phyloP scores from a whole-genome alignment of 306 rosid species.

The Senna tora region DNA sequence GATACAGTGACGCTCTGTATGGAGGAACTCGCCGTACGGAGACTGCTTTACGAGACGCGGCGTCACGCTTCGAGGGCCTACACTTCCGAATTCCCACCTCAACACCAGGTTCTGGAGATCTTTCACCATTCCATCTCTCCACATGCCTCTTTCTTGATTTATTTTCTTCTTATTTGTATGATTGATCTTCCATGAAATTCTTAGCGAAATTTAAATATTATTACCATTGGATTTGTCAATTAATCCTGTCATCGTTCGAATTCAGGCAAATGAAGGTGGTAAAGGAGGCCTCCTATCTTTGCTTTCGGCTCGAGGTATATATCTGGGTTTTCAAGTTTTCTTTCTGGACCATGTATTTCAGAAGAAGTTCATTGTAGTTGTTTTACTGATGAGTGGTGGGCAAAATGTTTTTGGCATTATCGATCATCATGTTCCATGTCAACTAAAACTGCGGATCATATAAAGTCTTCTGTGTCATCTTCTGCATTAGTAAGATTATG shows the following conservation, averaged over 20 bases:
- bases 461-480: neutral
- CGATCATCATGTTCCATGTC: neutral
- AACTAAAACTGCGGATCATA: conserved; percentile 3
- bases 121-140: neutral
- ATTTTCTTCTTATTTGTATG: conserved; percentile 17
- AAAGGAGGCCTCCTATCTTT: conserved; percentile 54
- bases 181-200: neutral
- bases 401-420: neutral
- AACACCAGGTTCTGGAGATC: conserved; percentile 28
- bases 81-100: conserved; percentile 64
- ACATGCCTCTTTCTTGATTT: neutral
- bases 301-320: conserved; percentile 77
- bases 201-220: neutral
- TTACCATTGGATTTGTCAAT: neutral
- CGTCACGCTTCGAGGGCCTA: conserved; percentile 66
- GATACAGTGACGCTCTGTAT: conserved; percentile 44
- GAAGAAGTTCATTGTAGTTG: neutral
- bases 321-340: neutral
- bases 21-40: conserved; percentile 45
- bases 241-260: neutral
- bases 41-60: conserved; percentile 73
- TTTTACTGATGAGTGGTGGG: conserved; percentile 5
- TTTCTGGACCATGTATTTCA: neutral
- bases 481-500: conserved; percentile 1
- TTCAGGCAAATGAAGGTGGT: conserved; percentile 56